Evolutionary conservation across 2,329 filamentous ascomycete genomes (phyloP).

Genomic region (Fusarium siculi): DNA sequence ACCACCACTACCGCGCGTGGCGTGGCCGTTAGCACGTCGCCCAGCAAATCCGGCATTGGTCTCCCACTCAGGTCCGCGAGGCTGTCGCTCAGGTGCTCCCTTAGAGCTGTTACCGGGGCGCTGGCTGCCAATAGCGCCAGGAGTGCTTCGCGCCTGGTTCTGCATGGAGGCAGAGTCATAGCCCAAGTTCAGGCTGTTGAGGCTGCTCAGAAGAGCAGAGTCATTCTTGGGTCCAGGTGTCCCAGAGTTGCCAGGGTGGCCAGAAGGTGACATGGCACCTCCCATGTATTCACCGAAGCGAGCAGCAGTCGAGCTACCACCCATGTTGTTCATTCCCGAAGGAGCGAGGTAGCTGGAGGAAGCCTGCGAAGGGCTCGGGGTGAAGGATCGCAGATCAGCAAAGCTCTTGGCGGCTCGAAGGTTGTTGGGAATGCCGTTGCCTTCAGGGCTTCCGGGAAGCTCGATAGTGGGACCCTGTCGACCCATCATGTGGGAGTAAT

Average conservation of each 20-base stretch:
- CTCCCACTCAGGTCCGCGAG: slow-evolving; percentile 73
- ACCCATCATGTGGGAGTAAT: slow-evolving; percentile 77
- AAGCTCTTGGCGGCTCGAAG: slow-evolving; percentile 96
- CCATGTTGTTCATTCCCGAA: slow-evolving; percentile 66
- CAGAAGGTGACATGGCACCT: slow-evolving; percentile 49
- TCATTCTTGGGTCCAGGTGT: slow-evolving; percentile 55
- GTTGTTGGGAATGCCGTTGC: slow-evolving; percentile 74
- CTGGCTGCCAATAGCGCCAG: slow-evolving; percentile 74
- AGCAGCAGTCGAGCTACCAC: slow-evolving; percentile 49
- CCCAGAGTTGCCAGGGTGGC: slow-evolving; percentile 49
- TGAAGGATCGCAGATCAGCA: slow-evolving; percentile 93
- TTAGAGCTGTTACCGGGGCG: slow-evolving; percentile 58
- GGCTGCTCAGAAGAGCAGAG: slow-evolving; percentile 57
- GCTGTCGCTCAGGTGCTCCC: slow-evolving; percentile 69
- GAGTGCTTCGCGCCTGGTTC: slow-evolving; percentile 56
- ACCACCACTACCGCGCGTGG: slow-evolving; percentile 72
- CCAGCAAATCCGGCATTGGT: slow-evolving; percentile 62
- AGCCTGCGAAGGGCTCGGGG: slow-evolving; percentile 87
- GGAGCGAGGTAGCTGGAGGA: slow-evolving; percentile 78
- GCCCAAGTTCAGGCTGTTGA: slow-evolving; percentile 63
- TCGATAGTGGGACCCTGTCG: slow-evolving; percentile 88
- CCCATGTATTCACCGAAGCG: slow-evolving; percentile 60
- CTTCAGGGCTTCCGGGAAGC: slow-evolving; percentile 81
- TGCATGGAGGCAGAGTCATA: slow-evolving; percentile 58
- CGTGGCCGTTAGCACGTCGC: slow-evolving; percentile 69